Evolutionary conservation across 2,329 filamentous ascomycete genomes (phyloP).

Genomic region (Cladosporium sp.): DNA sequence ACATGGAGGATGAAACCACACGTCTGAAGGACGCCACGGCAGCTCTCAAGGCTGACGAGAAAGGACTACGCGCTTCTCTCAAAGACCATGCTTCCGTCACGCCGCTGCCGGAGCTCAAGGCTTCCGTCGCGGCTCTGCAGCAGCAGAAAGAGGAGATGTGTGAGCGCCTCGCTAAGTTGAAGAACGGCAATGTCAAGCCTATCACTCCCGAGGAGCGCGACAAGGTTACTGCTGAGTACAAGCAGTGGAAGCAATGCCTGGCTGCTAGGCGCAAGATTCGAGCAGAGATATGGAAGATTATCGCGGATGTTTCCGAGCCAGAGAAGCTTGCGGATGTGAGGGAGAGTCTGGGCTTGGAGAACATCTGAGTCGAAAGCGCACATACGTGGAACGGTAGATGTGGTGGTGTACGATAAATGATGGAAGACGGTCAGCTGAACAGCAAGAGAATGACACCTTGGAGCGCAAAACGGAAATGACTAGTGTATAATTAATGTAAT

Average conservation of each 20-base stretch:
- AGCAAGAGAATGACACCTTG: not conserved
- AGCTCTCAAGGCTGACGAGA: constrained; percentile 48
- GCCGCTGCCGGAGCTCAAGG: constrained; percentile 52
- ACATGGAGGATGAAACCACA: constrained; percentile 52
- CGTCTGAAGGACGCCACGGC: constrained; percentile 48
- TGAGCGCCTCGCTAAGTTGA: constrained; percentile 43
- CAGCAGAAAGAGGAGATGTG: constrained; percentile 45
- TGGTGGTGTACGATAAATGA: not conserved
- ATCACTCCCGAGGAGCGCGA: constrained; percentile 52
- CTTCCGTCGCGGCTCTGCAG: constrained; percentile 46
- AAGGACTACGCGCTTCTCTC: constrained; percentile 51
- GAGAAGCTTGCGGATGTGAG: constrained; percentile 41
- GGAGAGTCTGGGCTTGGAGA: constrained; percentile 40
- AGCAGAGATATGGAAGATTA: constrained; percentile 52
- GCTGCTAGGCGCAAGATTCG: constrained; percentile 50
- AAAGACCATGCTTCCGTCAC: constrained; percentile 50
- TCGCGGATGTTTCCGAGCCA: constrained; percentile 44
- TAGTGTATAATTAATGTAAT: not conserved
- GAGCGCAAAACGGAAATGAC: not conserved
- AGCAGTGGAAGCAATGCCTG: constrained; percentile 43
- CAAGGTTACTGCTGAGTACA: constrained; percentile 48
- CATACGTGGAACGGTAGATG: not conserved
- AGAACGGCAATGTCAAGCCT: constrained; percentile 44
- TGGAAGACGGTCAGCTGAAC: not conserved
- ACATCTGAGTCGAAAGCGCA: not conserved